Conservation (phyloP, 2,329 filamentous ascomycete genomes). For the Sporothrix phasma region DNA sequence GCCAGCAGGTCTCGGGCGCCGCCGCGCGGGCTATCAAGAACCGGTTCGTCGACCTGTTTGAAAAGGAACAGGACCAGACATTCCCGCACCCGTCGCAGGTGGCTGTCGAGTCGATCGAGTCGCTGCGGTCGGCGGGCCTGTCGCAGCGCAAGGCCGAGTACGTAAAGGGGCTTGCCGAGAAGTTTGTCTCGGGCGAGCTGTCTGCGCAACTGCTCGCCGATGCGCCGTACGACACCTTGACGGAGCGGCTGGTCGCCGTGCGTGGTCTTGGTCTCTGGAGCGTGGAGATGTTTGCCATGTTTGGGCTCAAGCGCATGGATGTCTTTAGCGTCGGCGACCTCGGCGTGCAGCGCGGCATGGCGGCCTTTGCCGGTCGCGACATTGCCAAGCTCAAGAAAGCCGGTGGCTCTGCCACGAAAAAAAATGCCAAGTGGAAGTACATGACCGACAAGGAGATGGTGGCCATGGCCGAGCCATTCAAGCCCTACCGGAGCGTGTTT, state of each 20-base stretch:
- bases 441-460: slow-evolving; percentile 92
- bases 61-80: slow-evolving; percentile 17
- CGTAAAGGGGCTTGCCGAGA: slow-evolving; percentile 71
- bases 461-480: slow-evolving; percentile 67
- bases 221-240: slow-evolving; percentile 75
- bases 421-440: slow-evolving; percentile 84
- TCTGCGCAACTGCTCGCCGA: slow-evolving; percentile 64
- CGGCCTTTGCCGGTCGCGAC: slow-evolving; percentile 72
- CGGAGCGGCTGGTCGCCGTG: slow-evolving; percentile 74
- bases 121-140: slow-evolving; percentile 73
- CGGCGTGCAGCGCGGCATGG: slow-evolving; percentile 91
- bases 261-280: slow-evolving; percentile 83
- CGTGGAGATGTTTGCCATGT: slow-evolving; percentile 96
- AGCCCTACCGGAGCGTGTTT: slow-evolving; percentile 80
- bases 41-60: slow-evolving; percentile 71
- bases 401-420: slow-evolving; percentile 53
- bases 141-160: slow-evolving; percentile 96
- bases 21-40: slow-evolving; percentile 82
- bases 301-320: slow-evolving; percentile 88
- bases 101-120: slow-evolving; percentile 49
- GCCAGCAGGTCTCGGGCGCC: slow-evolving; percentile 89
- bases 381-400: slow-evolving; percentile 70
- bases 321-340: slow-evolving; percentile 88
- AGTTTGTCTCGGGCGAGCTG: slow-evolving; percentile 67
- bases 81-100: slow-evolving; percentile 77